Base-by-base conservation (phyloP, 352 stramenopile species). In the Pythium biforme region DNA sequence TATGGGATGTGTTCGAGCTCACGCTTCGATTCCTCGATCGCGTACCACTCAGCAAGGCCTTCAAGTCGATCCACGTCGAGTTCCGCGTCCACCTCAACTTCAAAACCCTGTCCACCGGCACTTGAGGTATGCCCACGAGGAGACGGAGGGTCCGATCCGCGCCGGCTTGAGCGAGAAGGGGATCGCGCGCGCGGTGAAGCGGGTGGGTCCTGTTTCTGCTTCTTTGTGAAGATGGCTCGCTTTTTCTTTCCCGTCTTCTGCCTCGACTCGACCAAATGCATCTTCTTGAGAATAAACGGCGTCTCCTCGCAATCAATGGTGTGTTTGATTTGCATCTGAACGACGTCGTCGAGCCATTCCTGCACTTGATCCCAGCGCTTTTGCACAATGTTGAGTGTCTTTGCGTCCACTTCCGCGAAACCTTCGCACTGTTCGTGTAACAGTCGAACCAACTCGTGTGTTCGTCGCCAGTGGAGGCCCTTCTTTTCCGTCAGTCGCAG, bases 381-480 rank as follows among this genome's bases (percentile, higher is more conserved):
- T 25, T 81, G 62, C 1, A 92, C 83, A 23, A 72, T 75, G 1
- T 75, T 62, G 9, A 90, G 72, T 2, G 78, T 68, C 26, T 65
- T 75, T 0, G 66, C 75, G 46, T 92, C 83, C 3, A 83, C 61
- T 7, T 84, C 76, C 0, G 75, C 74, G 57, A 90, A 89, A 0
- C 80, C 83, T 48, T 92, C 83, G 47, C 79, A 92, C 47, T 92
- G 80, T 25, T 92, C 83, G 57, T 88, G 73, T 0, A 92, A 68
- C 6, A 92, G 58, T 25, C 86, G 48, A 25, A 92, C 56, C 3
- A 92, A 57, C 50, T 92, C 83, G 37, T 90, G 77, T 23, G 83
- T 92, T 1, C 83, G 80, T 4, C 80, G 75, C 83, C 83, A 92
- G 51, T 92, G 80, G 22, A 92, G 55, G 0, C 73, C 76, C 27